Base-by-base conservation (phyloP, 2,329 filamentous ascomycete species). In the Talaromyces sp. region DNA sequence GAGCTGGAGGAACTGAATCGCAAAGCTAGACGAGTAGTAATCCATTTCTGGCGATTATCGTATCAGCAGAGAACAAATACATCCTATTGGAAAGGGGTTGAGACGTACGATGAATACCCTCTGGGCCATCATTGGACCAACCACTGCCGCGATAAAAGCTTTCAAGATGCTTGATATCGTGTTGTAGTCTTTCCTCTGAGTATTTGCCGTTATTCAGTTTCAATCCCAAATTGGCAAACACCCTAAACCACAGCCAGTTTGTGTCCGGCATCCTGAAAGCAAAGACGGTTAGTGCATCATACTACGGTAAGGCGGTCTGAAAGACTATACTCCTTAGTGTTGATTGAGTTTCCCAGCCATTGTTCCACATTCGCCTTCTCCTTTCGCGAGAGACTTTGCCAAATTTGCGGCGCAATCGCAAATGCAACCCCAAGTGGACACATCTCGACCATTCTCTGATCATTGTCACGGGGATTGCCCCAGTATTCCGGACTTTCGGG, bases 381-480 rank as follows among this genome's bases (percentile, higher is more conserved):
- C n/a, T 50, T 31, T 1, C 31, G 23, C 3, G 25, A 50, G 14
- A 50, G 14, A 5, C 18, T 31, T 31, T 50, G 46, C 46, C 46
- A 64, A 4, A 55, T 58, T 12, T 65, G 60, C 1, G 69, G 69
- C 9, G 64, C 65, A 5, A 64, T 61, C 12, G 69, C 46, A 6
- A 70, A 44, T 1, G 67, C 67, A 14, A 57, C 67, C 6, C 63
- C 62, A 2, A 70, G 61, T 0, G 69, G 64, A 40, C 67, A 67
- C 0, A 67, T 68, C 33, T 70, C 69, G 0, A 70, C 69, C 66
- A 69, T 69, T n/a, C 69, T 67, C 39, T 70, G 69, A 52, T 68
- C 68, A 14, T 60, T 63, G 11, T 69, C 59, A 11, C 25, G 35
- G 3, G 69, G 66, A 5, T 54, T 14, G 1, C 69, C 69, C 69